A percentile compares a stretch with the other conserved stretches of the same genome.
Evolutionary conservation across 1,284 basidiomycete species (phyloP).

Genomic region (Termitomyces sp.): DNA sequence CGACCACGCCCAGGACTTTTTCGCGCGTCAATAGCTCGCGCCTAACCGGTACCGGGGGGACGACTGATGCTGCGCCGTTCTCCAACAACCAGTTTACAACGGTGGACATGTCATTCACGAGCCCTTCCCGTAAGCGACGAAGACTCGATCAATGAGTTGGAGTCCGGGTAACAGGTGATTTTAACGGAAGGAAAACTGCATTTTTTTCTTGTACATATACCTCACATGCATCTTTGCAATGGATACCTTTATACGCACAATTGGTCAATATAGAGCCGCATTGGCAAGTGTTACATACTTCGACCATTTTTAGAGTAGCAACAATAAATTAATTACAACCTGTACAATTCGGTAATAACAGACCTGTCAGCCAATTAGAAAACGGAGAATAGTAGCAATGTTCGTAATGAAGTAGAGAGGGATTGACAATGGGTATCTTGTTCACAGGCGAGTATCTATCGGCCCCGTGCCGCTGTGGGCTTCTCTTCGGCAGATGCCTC

Average conservation of each 20-base stretch:
- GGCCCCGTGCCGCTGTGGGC: too few relatives aligned
- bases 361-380: background rate
- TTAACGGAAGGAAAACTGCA: background rate
- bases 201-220: background rate
- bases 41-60: background rate
- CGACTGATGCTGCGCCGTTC: conserved; percentile 22
- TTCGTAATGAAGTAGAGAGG: background rate
- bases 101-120: conserved; percentile 32
- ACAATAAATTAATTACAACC: background rate
- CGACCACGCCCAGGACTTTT: conserved; percentile 33
- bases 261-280: background rate
- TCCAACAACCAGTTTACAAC: conserved; percentile 44
- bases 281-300: background rate
- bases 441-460: background rate
- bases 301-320: background rate
- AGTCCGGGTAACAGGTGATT: background rate
- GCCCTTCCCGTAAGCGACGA: conserved; percentile 22
- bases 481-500: background rate
- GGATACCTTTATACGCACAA: background rate
- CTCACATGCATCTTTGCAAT: background rate
- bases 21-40: conserved; percentile 22
- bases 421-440: background rate
- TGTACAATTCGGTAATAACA: too few relatives aligned
- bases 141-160: background rate
- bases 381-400: background rate